Base-by-base conservation (phyloP, 805 yeast species). In the Metschnikowia picachoensis region DNA sequence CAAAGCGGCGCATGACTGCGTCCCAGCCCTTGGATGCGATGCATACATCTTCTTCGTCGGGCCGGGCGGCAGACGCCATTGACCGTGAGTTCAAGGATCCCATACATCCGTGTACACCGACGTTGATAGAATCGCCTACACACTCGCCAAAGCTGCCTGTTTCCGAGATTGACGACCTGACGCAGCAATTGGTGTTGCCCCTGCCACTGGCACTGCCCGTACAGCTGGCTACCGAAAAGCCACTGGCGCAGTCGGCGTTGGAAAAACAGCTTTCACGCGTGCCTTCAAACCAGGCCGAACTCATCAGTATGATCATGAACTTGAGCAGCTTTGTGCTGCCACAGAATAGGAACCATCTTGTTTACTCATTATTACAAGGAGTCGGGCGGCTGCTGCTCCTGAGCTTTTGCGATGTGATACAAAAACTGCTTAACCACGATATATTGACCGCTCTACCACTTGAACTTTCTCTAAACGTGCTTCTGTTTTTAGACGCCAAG, bases 401-500 rank as follows among this genome's bases (percentile, higher is more conserved):
- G 39, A 71, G 83, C 11, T 64, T 89, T 43, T 73, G 77, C 29
- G 73, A 75, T 12, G 56, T 76, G 2, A 69, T 87, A 12, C 74
- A 74, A 28, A 62, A 67, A 7, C 75, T 81, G 10, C 73, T 94
- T 58, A 78, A 80, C 53, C 78, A 92, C 58, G 98, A 94, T 58
- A 65, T 94, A 35, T 62, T 92, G 9, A 60, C 80, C 11, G 67
- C 76, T 39, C 67, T 94, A 29, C 99, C 99, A 0, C 58, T 78
- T 0, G 98, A 94, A 60, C 71, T 94, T 10, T 66, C 87, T 2
- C 70, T 78, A 53, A 77, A 80, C 38, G 81, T 94, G 9, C 69
- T 94, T 43, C 67, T 76, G 3, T 75, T 79, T 47, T 70, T 92
- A 47, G 91, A 87, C 58, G 76, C 77, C 51, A 59, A 68, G 37